phyloP scores from a whole-genome alignment of 1,284 basidiomycete genomes.

The Apiotrichum gamsii region DNA sequence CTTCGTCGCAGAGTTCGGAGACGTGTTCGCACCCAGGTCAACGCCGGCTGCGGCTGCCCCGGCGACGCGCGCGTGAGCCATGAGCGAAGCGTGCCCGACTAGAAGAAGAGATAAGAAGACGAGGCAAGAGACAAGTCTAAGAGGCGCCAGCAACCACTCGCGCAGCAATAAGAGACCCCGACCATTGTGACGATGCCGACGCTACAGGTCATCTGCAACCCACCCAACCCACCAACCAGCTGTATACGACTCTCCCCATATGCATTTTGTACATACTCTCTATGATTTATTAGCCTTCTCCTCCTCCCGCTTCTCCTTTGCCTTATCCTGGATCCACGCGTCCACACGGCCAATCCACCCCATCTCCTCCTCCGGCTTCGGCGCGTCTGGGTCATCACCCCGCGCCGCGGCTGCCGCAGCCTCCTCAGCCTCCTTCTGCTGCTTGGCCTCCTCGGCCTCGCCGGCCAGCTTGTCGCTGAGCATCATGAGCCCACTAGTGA shows the following conservation, averaged over 20 bases:
- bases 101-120: too few species aligned
- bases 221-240: too few species aligned
- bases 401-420: conserved; percentile 1
- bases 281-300: not conserved
- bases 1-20: conserved; percentile 39
- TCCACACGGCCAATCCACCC: not conserved
- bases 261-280: not conserved
- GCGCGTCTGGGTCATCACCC: too few species aligned
- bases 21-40: conserved; percentile 24
- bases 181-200: too few species aligned
- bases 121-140: too few species aligned
- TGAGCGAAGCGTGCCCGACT: too few species aligned
- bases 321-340: not conserved
- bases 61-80: too few species aligned
- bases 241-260: too few species aligned
- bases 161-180: not conserved
- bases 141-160: not conserved
- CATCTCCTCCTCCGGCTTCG: too few species aligned
- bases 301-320: not conserved
- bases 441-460: conserved; percentile 16
- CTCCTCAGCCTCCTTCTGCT: conserved; percentile 2
- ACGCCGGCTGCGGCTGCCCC: too few species aligned
- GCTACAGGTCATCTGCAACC: too few species aligned
- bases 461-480: conserved; percentile 30
- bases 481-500: conserved; percentile 31